Conservation (phyloP, 306 rosid species). For the Castanopsis chinensis region DNA sequence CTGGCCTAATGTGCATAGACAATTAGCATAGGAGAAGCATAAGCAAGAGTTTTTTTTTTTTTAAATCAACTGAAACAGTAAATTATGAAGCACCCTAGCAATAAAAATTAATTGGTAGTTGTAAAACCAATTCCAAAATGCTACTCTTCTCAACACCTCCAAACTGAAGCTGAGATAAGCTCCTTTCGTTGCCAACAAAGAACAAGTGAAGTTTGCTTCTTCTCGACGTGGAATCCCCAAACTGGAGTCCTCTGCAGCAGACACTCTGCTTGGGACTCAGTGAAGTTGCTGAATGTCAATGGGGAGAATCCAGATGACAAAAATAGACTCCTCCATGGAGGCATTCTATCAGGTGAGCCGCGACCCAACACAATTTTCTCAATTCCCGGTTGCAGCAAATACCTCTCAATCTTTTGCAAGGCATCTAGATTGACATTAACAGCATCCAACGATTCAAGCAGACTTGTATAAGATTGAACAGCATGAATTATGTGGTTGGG, state of each 20-base stretch:
- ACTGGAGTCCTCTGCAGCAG: conserved; percentile 72
- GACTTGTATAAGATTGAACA: conserved; percentile 44
- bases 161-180: conserved; percentile 67
- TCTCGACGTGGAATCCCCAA: conserved; percentile 77
- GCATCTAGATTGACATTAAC: conserved; percentile 58
- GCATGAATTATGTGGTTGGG: conserved; percentile 55
- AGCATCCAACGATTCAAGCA: conserved; percentile 82
- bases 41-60: neutral
- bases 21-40: conserved; percentile 50
- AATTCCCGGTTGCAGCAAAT: conserved; percentile 69
- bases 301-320: conserved; percentile 77
- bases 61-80: conserved; percentile 34
- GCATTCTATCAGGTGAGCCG: conserved; percentile 38
- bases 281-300: conserved; percentile 71
- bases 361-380: conserved; percentile 59
- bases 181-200: conserved; percentile 84
- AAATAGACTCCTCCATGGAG: conserved; percentile 60
- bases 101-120: conserved; percentile 34
- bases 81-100: conserved; percentile 61
- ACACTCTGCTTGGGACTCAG: conserved; percentile 88
- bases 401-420: conserved; percentile 72
- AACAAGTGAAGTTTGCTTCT: conserved; percentile 67
- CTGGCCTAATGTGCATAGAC: conserved; percentile 61
- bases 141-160: conserved; percentile 64
- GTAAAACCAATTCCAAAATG: conserved; percentile 35